phyloP scores from a whole-genome alignment of 495 filamentous ascomycete genomes.

The Wilcoxina mikolae region DNA sequence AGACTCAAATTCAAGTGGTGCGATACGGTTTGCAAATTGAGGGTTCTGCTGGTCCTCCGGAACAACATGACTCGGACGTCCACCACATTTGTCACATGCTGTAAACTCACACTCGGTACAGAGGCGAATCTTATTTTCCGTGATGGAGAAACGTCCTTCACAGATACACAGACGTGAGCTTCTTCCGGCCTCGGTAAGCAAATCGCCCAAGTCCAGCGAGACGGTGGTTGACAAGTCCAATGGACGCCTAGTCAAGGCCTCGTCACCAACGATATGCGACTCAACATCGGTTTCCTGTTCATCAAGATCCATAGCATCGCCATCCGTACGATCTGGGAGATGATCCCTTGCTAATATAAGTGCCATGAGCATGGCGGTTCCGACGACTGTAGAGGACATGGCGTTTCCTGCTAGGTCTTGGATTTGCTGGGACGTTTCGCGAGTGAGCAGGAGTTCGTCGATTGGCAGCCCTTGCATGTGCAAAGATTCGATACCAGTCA shows the following conservation, averaged over 20 bases:
- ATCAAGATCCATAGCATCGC: conserved; percentile 23
- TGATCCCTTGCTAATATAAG: conserved; percentile 31
- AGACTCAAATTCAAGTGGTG: conserved; percentile 38
- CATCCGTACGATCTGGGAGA: background rate
- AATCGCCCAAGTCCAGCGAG: conserved; percentile 29
- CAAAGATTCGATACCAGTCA: conserved; percentile 53
- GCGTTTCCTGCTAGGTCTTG: conserved; percentile 71
- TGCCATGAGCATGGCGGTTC: conserved; percentile 42
- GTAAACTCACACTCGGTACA: conserved; percentile 44
- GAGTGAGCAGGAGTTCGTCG: conserved; percentile 44
- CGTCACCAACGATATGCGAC: conserved; percentile 11
- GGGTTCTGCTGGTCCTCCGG: background rate
- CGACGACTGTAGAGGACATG: conserved; percentile 65
- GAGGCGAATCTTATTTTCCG: conserved; percentile 30
- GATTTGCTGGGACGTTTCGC: conserved; percentile 48
- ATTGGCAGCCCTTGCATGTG: conserved; percentile 58
- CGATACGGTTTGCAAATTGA: conserved; percentile 23
- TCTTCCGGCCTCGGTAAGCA: conserved; percentile 28
- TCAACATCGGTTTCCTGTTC: conserved; percentile 16
- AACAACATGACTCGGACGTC: conserved; percentile 40
- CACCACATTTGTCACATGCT: conserved; percentile 40
- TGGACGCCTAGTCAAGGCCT: conserved; percentile 12
- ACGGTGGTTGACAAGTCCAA: conserved; percentile 14
- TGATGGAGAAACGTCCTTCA: conserved; percentile 37
- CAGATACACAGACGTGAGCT: conserved; percentile 42